Base-by-base conservation (phyloP, 208 protist species). In the Crithidia expoeki region DNA sequence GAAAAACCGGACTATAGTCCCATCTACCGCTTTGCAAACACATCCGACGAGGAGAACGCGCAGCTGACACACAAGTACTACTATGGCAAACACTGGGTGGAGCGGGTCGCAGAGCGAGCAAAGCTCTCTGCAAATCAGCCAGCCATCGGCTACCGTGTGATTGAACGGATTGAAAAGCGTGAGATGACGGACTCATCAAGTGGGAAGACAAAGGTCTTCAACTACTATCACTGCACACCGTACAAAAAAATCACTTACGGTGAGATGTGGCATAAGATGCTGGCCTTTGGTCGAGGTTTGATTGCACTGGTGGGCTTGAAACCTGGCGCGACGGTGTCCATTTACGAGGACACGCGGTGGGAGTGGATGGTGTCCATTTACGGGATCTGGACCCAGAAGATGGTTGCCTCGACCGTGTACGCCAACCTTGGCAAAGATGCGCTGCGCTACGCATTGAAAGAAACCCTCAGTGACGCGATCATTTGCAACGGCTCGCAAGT, bases 391-490 rank as follows among this genome's bases (percentile, higher is more conserved):
- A 70, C 80, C 32, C 87, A 94, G 70, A 52, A 76, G 33, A 85
- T 92, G 79, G 50, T 90, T 34, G 83, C 59, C 65, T 78, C 74
- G 25, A 96, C 90, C 23, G 86, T 86, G 32, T 94, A 96, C 75
- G 72, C 89, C 21, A 94, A 89, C 70, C 82, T 92, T 36, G 91
- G 87, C 36, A 74, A 89, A 36, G 84, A 88, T 27, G 79, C 87
- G 16, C 70, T 96, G 14, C 66, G 55, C 32, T 85, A 88, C 60
- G 88, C 88, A 6, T 52, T 94, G 12, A 27, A 56, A 17, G 79
- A 94, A 63, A 89, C 80, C 9, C 2, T 72, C 11, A 76, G 84
- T 25, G 33, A 23, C 10, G 89, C 80, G 11, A 92, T 94, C 33
- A 60, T 93, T 27, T 89, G 81, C 63, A 93, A 84, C 76, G 86